These are phyloP conservation scores for Orbilia ellipsospora DNA, from an alignment of 2,329 filamentous ascomycete genomes.

Conservation along the genomic window DNA sequence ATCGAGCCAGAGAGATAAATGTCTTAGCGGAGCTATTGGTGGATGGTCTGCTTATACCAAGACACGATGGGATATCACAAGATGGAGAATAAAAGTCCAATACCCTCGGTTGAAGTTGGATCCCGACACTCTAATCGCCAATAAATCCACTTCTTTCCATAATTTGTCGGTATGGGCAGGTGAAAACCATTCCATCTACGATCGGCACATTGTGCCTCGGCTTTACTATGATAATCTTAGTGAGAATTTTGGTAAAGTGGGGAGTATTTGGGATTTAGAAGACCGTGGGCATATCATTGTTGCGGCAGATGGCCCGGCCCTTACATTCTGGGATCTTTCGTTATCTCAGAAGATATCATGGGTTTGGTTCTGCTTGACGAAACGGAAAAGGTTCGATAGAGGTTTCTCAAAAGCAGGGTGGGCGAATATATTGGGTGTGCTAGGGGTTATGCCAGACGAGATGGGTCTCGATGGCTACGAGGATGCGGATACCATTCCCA, in stretches of 20 bases:
- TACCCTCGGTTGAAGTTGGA: constrained; percentile 21
- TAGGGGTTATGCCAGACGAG: not conserved
- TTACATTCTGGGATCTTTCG: constrained; percentile 4
- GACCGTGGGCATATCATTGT: not conserved
- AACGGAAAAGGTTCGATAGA: no score
- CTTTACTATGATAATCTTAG: not conserved
- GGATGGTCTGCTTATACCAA: constrained; percentile 22
- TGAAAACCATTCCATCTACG: not conserved
- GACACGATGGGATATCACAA: constrained; percentile 12
- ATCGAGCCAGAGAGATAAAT: constrained; percentile 29
- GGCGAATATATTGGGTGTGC: constrained; percentile 18
- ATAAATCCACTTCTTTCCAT: not conserved
- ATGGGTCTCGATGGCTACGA: constrained; percentile 9
- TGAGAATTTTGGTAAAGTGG: not conserved
- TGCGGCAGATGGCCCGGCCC: not conserved
- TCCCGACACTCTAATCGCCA: not conserved
- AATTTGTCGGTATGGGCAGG: not conserved
- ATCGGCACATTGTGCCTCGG: not conserved
- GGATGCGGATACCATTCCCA: constrained; percentile 39
- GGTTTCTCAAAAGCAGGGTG: constrained; percentile 33
- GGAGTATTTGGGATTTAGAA: not conserved
- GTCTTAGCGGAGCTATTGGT: constrained; percentile 25
- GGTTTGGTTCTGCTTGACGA: constrained; percentile 17
- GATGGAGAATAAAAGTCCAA: constrained; percentile 24
- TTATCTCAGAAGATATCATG: constrained; percentile 11